These are phyloP conservation scores for Letharia lupina DNA, from an alignment of 495 filamentous ascomycete species.

Conservation along the genomic window DNA sequence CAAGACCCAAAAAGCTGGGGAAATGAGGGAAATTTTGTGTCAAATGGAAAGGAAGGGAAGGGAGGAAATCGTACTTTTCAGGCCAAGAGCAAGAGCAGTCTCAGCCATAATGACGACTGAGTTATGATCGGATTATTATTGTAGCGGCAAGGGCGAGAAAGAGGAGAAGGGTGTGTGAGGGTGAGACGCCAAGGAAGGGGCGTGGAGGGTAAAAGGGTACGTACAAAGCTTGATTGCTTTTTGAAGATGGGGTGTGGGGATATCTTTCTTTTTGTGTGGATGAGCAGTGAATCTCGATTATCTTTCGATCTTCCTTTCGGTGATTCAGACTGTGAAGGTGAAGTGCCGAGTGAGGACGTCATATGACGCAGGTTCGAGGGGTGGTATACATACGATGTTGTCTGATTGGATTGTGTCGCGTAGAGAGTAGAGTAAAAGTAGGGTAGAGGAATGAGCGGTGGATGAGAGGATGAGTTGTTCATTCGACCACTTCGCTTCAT, in stretches of 20 bases:
- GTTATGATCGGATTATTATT: too few species aligned
- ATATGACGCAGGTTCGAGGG: background rate
- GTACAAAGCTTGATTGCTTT: slow-evolving; percentile 16
- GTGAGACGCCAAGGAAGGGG: background rate
- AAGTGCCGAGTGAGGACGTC: background rate
- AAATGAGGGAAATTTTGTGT: background rate
- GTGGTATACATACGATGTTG: too few species aligned
- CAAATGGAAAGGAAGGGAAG: background rate
- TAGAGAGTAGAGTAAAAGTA: too few species aligned
- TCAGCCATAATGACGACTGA: background rate
- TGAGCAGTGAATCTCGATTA: background rate
- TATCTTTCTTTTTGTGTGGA: background rate
- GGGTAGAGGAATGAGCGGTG: background rate
- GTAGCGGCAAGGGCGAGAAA: background rate
- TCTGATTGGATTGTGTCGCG: background rate
- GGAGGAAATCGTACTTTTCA: slow-evolving; percentile 8
- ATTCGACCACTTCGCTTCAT: background rate
- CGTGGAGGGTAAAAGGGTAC: background rate
- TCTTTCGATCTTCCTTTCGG: background rate
- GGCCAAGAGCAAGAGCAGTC: slow-evolving; percentile 6
- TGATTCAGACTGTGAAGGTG: background rate
- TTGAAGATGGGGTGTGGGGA: background rate
- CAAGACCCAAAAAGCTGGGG: background rate
- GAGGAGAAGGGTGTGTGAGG: background rate
- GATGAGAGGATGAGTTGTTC: background rate